Base-by-base conservation (phyloP, 1,284 basidiomycete genomes). In the Puccinia novopanici region DNA sequence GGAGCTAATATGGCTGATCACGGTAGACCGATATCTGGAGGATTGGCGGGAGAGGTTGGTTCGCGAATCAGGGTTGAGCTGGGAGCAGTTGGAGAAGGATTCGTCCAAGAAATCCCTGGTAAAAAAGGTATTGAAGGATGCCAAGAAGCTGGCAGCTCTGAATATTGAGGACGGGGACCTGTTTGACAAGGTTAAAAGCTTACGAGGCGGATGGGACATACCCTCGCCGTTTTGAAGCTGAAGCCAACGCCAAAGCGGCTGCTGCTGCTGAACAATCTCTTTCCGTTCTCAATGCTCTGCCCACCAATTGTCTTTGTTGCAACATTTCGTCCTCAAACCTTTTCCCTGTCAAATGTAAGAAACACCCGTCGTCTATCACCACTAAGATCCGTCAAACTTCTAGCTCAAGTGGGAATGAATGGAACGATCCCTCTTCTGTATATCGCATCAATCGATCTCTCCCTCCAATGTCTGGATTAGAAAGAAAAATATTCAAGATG, bases 1-100 rank as follows among this genome's bases (percentile, higher is more conserved):
- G 1, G 61, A 78, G 15, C 15, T 78, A 24, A 50, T 78, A 24
- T 78, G 75, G 75, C 40, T 78, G 54, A 68, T 78, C 5, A 78
- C 75, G 9, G 48, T 78, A 10, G 2, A 15, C 27, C 65, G 70
- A 70, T 68, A 78, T 59, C 22, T 55, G 54, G 34, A 54, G 3
- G 61, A 67, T 45, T 48, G 50, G 34, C 24, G 50, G 27, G 65
- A 78, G 24, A 65, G 59, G 52, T 59, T 55, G 34, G 17, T 59
- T 5, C 40, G n/a, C 3, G 48, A 70, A 24, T 70, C 67, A 45
- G 45, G 40, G 4, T 48, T 50, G n/a, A 68, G 24, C 12, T 42
- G 40, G 34, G 17, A 30, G 34, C 12, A 37, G 22, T 9, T 45
- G 12, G 61, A 37, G 19, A 37, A 57, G 8, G 54, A 75, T 24